phyloP scores from a whole-genome alignment of 2,329 filamentous ascomycete genomes.

The Seiridium unicorne region DNA sequence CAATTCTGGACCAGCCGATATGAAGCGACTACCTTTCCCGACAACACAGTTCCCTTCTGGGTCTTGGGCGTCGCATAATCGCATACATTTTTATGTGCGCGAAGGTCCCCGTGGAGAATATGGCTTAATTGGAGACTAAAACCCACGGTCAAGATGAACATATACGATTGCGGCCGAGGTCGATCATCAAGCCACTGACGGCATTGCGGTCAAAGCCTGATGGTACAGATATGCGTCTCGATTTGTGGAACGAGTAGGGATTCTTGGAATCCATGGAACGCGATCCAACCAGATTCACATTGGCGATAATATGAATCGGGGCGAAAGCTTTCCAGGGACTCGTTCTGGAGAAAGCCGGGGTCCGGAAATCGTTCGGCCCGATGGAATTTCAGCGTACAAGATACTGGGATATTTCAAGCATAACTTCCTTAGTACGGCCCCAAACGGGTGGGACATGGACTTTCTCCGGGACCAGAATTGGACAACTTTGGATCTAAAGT shows the following conservation, averaged over 20 bases:
- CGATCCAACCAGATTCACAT: neutral
- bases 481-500: neutral
- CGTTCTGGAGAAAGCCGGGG: neutral
- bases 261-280: neutral
- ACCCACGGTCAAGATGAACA: neutral
- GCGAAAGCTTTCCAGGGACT: neutral
- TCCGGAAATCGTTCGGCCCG: neutral
- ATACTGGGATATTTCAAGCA: neutral
- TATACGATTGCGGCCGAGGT: neutral
- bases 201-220: neutral
- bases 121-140: neutral
- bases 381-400: neutral
- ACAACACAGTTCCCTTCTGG: neutral
- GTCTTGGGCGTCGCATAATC: neutral
- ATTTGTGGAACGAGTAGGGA: neutral
- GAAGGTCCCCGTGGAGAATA: neutral
- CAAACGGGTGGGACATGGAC: neutral
- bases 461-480: neutral
- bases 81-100: neutral
- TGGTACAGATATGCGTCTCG: neutral
- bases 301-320: neutral
- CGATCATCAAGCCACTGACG: neutral
- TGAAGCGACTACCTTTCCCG: neutral
- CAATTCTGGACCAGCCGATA: neutral
- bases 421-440: neutral